These are phyloP conservation scores for Hyphopichia pseudoburtonii DNA, from an alignment of 1,139 yeast genomes.

Conservation along the genomic window DNA sequence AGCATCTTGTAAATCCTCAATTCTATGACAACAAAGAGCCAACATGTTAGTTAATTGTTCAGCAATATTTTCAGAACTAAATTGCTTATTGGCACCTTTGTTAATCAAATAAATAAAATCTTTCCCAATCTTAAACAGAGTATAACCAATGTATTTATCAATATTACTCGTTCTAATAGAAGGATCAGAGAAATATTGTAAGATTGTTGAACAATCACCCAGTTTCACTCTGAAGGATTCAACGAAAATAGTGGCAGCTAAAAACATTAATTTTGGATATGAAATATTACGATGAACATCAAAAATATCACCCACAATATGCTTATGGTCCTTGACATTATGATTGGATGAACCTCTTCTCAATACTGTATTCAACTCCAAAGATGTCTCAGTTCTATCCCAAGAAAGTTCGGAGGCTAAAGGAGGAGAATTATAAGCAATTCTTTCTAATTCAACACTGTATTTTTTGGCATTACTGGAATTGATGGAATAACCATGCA, in stretches of 20 bases:
- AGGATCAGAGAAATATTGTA: slow-evolving; percentile 84
- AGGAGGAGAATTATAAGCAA: slow-evolving; percentile 90
- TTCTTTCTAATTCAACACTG: slow-evolving; percentile 53
- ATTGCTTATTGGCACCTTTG: slow-evolving; percentile 49
- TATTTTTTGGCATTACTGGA: slow-evolving; percentile 55
- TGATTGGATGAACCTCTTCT: slow-evolving; percentile 87
- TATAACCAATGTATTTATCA: slow-evolving; percentile 66
- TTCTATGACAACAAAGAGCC: slow-evolving; percentile 74
- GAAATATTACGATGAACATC: slow-evolving; percentile 60
- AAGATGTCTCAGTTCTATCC: slow-evolving; percentile 85
- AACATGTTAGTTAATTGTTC: slow-evolving; percentile 69
- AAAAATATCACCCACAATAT: slow-evolving; percentile 49
- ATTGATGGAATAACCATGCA: slow-evolving; percentile 77
- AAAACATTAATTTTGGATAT: slow-evolving; percentile 81
- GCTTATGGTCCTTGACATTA: slow-evolving; percentile 75
- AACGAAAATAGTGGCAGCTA: slow-evolving; percentile 76
- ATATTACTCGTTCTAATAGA: slow-evolving; percentile 71
- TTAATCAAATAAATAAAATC: slow-evolving; percentile 52
- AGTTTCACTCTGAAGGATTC: slow-evolving; percentile 77
- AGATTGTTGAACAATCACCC: slow-evolving; percentile 76
- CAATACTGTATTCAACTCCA: slow-evolving; percentile 87
- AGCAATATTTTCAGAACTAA: slow-evolving; percentile 63
- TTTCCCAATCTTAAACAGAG: slow-evolving; percentile 60
- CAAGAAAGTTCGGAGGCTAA: slow-evolving; percentile 85
- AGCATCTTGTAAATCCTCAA: slow-evolving; percentile 71